Evolutionary conservation across 495 filamentous ascomycete genomes (phyloP).

Genomic region (Tuber brumale): DNA sequence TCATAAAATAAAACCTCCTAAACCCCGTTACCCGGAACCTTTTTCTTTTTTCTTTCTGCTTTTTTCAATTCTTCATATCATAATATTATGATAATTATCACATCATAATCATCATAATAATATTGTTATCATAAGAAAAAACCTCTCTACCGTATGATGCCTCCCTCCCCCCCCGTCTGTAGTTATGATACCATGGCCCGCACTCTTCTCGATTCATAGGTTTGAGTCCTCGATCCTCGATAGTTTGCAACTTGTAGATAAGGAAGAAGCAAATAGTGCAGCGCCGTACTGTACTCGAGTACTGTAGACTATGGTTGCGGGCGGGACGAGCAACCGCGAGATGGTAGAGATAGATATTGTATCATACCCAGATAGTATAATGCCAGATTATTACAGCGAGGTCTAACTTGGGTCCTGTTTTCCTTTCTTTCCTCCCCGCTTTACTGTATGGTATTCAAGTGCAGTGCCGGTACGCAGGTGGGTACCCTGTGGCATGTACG

Average conservation of each 20-base stretch:
- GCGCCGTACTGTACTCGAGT: neutral
- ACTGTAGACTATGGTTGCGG: neutral
- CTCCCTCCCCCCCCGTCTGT: neutral
- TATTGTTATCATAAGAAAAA: neutral
- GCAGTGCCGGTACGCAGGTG: neutral
- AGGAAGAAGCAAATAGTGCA: conserved; percentile 21
- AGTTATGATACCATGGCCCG: neutral
- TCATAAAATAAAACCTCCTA: neutral
- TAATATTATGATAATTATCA: too few relatives aligned
- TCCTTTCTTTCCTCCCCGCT: neutral
- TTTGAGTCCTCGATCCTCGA: neutral
- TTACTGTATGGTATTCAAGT: neutral
- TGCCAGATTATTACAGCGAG: neutral
- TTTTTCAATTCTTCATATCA: neutral
- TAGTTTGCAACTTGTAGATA: neutral
- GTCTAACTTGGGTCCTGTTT: neutral
- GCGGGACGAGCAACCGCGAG: too few relatives aligned
- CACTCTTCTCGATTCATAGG: neutral
- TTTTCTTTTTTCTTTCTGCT: neutral
- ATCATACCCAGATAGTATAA: neutral
- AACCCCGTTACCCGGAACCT: neutral
- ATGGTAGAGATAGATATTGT: neutral
- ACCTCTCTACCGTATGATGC: neutral
- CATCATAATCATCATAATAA: neutral
- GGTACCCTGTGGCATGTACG: neutral